phyloP scores from a whole-genome alignment of 257 asterid genomes.

The Fraxinus quadrangulata region DNA sequence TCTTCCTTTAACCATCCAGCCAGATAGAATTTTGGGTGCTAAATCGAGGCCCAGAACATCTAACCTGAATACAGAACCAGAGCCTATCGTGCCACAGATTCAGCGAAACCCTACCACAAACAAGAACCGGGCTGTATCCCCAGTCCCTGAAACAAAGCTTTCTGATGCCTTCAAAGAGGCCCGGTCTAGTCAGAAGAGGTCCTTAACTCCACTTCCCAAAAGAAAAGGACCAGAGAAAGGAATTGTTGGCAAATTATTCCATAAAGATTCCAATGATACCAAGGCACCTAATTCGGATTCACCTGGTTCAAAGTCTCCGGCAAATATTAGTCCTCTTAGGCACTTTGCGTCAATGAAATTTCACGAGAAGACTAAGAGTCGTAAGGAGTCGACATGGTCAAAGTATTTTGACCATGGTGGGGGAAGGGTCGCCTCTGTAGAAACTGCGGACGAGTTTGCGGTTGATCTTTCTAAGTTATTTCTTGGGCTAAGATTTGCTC shows the following conservation, averaged over 20 bases:
- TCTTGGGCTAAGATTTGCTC: conserved; percentile 63
- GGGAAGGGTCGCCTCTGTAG: conserved; percentile 70
- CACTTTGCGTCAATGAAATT: conserved; percentile 47
- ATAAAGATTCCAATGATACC: conserved; percentile 33
- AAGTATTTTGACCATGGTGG: conserved; percentile 73
- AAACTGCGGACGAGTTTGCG: conserved; percentile 46
- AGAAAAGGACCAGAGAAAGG: conserved; percentile 50
- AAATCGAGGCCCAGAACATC: conserved; percentile 42
- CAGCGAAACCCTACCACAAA: conserved; percentile 46
- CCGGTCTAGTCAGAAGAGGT: conserved; percentile 52
- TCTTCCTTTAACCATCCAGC: conserved; percentile 43
- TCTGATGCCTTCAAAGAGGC: conserved; percentile 81
- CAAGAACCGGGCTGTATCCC: conserved; percentile 72
- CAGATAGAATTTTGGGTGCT: conserved; percentile 30
- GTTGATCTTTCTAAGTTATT: conserved; percentile 60
- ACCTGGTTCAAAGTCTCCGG: conserved; percentile 39
- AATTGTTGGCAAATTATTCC: conserved; percentile 35
- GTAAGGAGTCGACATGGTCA: conserved; percentile 62
- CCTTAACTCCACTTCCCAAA: conserved; percentile 62
- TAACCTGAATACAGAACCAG: conserved; percentile 32
- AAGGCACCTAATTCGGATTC: conserved; percentile 27
- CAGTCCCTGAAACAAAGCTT: conserved; percentile 59
- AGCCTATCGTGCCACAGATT: conserved; percentile 40
- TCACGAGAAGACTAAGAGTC: conserved; percentile 44
- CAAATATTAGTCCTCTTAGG: conserved; percentile 46